phyloP scores from a whole-genome alignment of 2,329 filamentous ascomycete genomes.

The Cylindrodendrum hubeiense region DNA sequence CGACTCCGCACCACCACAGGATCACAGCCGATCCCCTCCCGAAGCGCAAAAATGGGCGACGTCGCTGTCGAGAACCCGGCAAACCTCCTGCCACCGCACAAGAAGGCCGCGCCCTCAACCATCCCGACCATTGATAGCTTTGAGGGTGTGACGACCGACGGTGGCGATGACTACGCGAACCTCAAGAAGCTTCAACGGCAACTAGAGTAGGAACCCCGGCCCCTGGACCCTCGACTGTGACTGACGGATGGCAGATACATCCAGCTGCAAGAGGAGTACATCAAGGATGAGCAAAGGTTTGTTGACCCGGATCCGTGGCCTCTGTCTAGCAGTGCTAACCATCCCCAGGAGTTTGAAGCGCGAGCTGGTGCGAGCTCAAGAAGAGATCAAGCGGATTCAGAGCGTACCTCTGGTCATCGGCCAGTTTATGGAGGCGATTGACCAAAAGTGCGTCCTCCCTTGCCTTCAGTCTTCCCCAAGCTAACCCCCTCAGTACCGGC shows the following conservation, averaged over 20 bases:
- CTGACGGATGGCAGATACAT: conserved; percentile 75
- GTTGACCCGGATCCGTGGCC: conserved; percentile 20
- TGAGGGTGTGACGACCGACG: conserved; percentile 84
- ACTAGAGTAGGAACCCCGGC: conserved; percentile 76
- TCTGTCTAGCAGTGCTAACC: conserved; percentile 35
- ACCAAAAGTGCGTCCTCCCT: conserved; percentile 83
- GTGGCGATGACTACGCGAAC: conserved; percentile 91
- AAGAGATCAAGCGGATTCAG: conserved; percentile 99
- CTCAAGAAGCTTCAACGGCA: conserved; percentile 97
- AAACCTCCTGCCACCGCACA: conserved; percentile 81
- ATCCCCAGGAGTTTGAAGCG: conserved; percentile 86
- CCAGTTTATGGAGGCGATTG: conserved; percentile 99
- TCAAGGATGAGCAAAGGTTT: conserved; percentile 98
- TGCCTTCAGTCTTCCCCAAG: not conserved
- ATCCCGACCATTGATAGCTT: conserved; percentile 93
- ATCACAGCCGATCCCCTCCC: not conserved
- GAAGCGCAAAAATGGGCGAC: conserved; percentile 78
- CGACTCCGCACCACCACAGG: conserved; percentile 1
- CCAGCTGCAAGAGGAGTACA: conserved; percentile 98
- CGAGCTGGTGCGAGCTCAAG: conserved; percentile 95
- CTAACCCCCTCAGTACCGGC: conserved; percentile 76
- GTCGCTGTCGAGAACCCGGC: conserved; percentile 85
- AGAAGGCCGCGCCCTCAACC: conserved; percentile 81
- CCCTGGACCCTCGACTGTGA: conserved; percentile 6
- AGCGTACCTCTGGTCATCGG: conserved; percentile 98